A percentile compares a stretch with the other conserved stretches of the same genome.
phyloP scores from a whole-genome alignment of 306 rosid species.

The Trifolium dubium region DNA sequence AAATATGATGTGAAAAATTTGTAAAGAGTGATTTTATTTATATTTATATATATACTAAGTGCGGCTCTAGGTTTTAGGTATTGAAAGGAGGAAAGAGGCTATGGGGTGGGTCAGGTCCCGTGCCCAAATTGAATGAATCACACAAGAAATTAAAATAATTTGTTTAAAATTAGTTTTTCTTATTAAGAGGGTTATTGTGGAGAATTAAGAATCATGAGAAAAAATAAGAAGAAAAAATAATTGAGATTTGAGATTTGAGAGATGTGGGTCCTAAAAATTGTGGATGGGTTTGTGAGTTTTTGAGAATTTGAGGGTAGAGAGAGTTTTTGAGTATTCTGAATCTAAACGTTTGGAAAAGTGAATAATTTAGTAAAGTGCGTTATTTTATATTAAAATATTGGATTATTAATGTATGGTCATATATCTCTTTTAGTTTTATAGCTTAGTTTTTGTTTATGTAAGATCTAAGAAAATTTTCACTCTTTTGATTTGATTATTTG shows the following conservation, averaged over 20 bases:
- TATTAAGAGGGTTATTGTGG: background rate
- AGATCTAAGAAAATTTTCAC: background rate
- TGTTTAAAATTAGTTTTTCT: too few species aligned
- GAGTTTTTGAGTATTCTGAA: conserved; percentile 15
- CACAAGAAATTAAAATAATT: background rate
- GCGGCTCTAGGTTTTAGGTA: conserved; percentile 49
- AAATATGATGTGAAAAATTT: background rate
- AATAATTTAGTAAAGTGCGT: background rate
- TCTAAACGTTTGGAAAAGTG: background rate
- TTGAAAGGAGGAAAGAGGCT: conserved; percentile 30
- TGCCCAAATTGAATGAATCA: conserved; percentile 57
- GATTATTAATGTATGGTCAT: background rate
- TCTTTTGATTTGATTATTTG: background rate
- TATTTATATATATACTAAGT: conserved; percentile 34
- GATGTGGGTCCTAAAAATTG: conserved; percentile 27
- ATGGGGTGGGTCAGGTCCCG: conserved; percentile 45
- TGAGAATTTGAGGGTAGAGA: background rate
- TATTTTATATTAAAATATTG: background rate
- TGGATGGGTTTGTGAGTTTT: background rate
- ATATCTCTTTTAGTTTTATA: background rate
- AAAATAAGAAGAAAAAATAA: background rate
- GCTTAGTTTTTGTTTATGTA: background rate
- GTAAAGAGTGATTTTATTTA: background rate
- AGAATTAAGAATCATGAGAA: background rate
- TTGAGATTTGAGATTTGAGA: conserved; percentile 12